These are phyloP conservation scores for Cicer arietinum DNA, from an alignment of 306 rosid genomes.

Conservation along the genomic window DNA sequence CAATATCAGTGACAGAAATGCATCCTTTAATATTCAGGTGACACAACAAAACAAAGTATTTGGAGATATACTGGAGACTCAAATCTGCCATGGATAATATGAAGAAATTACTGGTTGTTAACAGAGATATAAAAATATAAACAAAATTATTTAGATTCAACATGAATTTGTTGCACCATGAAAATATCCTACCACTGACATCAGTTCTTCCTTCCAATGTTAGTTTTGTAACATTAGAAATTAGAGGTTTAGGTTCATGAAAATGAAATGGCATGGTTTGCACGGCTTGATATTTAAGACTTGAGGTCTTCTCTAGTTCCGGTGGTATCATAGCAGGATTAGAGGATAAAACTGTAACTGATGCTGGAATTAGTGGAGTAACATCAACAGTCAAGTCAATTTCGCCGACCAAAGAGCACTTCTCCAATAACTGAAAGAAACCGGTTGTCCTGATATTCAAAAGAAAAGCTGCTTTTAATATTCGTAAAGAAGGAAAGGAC, in stretches of 20 bases:
- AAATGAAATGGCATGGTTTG: conserved; percentile 46
- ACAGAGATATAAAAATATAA: neutral
- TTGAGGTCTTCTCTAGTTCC: conserved; percentile 47
- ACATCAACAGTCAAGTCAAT: conserved; percentile 73
- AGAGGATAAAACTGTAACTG: conserved; percentile 55
- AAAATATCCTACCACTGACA: conserved; percentile 64
- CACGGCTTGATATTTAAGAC: conserved; percentile 35
- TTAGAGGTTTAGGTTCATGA: conserved; percentile 44
- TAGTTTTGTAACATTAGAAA: conserved; percentile 65
- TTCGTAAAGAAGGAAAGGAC: conserved; percentile 73
- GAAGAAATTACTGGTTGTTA: conserved; percentile 7
- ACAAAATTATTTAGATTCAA: conserved; percentile 12
- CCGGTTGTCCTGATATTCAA: conserved; percentile 51
- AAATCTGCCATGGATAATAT: conserved; percentile 58
- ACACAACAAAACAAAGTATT: conserved; percentile 56
- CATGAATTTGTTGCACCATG: conserved; percentile 32
- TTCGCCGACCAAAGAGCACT: conserved; percentile 62
- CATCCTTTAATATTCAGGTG: conserved; percentile 81
- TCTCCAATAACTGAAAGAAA: conserved; percentile 57
- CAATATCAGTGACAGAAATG: conserved; percentile 68
- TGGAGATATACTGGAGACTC: conserved; percentile 63
- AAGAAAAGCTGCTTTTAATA: conserved; percentile 69
- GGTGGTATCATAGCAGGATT: conserved; percentile 43
- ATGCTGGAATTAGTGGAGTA: conserved; percentile 66
- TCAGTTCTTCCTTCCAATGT: conserved; percentile 81